phyloP scores from a whole-genome alignment of 768 basidiomycete genomes.

The Psilocybe cyanescens region DNA sequence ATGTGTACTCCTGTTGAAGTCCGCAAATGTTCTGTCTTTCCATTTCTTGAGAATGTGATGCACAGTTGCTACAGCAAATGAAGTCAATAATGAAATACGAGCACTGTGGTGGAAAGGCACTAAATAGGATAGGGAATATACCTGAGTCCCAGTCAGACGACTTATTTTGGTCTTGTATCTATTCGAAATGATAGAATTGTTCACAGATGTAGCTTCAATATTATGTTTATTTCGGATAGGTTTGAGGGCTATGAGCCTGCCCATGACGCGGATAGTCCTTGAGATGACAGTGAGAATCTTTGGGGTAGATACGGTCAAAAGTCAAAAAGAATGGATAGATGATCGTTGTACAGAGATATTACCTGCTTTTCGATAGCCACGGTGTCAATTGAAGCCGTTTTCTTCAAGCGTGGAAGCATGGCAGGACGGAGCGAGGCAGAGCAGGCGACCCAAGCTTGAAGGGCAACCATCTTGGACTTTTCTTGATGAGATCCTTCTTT shows the following conservation, averaged over 20 bases:
- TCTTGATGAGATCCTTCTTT: not conserved
- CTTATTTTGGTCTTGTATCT: constrained; percentile 51
- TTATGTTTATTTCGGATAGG: constrained; percentile 51
- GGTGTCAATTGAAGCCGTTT: not conserved
- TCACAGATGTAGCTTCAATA: constrained; percentile 31
- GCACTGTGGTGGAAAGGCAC: too few species aligned
- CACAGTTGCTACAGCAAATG: not conserved
- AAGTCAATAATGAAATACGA: not conserved
- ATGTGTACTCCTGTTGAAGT: not conserved
- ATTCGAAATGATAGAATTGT: constrained; percentile 33
- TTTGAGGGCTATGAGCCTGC: constrained; percentile 43
- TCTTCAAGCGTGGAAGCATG: not conserved
- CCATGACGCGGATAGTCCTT: constrained; percentile 40
- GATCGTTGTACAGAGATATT: not conserved
- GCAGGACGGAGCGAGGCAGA: not conserved
- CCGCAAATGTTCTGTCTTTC: not conserved
- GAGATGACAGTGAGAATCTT: constrained; percentile 40
- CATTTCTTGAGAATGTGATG: not conserved
- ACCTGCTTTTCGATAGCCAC: not conserved
- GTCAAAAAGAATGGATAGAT: not conserved
- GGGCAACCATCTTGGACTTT: not conserved
- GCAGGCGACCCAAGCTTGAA: not conserved
- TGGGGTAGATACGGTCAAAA: not conserved
- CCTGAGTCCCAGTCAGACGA: constrained; percentile 27
- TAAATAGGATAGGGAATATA: constrained; percentile 5